Evolutionary conservation across 1,284 basidiomycete genomes (phyloP).

Genomic region (Leccinum angustisporum): DNA sequence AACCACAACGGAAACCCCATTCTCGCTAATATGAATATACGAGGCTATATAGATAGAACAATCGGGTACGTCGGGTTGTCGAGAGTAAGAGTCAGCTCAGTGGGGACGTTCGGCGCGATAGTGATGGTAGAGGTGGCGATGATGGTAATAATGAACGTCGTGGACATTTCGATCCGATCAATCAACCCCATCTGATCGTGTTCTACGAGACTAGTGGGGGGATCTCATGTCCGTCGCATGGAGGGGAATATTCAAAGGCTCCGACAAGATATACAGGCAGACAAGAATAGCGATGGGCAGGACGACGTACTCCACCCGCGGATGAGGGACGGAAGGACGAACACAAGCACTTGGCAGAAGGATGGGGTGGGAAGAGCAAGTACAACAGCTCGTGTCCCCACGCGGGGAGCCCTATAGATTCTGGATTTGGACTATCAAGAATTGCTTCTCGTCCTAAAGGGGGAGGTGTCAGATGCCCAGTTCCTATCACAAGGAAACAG

Average conservation of each 20-base stretch:
- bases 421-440: constrained; percentile 90
- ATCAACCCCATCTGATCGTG: background rate
- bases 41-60: background rate
- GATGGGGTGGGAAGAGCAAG: background rate
- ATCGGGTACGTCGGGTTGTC: background rate
- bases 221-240: background rate
- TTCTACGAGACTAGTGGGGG: background rate
- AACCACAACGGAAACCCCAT: background rate
- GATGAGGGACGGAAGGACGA: background rate
- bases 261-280: background rate
- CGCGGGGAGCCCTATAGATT: constrained; percentile 47
- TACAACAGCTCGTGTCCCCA: background rate
- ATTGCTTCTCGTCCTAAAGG: constrained; percentile 89
- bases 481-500: background rate
- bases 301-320: background rate
- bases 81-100: background rate
- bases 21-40: background rate
- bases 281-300: background rate
- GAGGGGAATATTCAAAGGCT: background rate
- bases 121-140: background rate
- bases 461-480: constrained; percentile 2
- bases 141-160: background rate
- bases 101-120: background rate
- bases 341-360: background rate
- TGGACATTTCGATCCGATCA: background rate